A percentile compares a stretch with the other conserved stretches of the same genome.
Evolutionary conservation across 495 filamentous ascomycete species (phyloP).

Genomic region (Neurospora sp.): DNA sequence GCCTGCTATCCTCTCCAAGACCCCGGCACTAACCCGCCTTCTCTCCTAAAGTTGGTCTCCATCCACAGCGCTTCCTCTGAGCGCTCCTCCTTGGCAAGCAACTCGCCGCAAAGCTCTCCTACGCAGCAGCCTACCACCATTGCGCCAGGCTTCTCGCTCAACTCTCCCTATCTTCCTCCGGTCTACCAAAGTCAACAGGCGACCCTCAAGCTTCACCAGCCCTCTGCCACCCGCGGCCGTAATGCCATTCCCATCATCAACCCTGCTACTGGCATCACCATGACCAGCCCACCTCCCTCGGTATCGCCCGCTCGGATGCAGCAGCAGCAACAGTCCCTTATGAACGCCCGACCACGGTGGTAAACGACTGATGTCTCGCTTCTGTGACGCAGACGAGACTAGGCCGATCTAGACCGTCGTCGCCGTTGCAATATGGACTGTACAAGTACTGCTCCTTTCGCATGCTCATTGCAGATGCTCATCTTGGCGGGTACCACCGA

Average conservation of each 20-base stretch:
- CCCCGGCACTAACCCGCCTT: conserved; percentile 10
- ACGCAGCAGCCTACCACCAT: conserved; percentile 56
- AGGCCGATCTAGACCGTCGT: conserved; percentile 18
- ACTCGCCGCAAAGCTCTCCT: conserved; percentile 87
- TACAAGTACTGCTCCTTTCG: conserved; percentile 17
- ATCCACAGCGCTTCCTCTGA: conserved; percentile 86
- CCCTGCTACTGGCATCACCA: conserved; percentile 76
- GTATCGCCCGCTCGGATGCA: conserved; percentile 83
- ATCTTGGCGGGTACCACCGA: conserved; percentile 30
- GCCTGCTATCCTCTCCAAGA: not conserved
- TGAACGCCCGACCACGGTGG: conserved; percentile 33
- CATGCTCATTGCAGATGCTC: conserved; percentile 19
- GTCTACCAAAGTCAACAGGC: conserved; percentile 39
- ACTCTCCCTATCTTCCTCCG: conserved; percentile 62
- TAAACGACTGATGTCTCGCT: conserved; percentile 27
- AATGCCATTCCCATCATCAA: conserved; percentile 99
- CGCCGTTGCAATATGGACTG: conserved; percentile 19
- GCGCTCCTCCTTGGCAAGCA: conserved; percentile 86
- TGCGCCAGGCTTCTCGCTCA: conserved; percentile 68
- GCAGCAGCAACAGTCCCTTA: conserved; percentile 19
- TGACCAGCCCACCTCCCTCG: conserved; percentile 84
- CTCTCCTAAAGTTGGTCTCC: conserved; percentile 56
- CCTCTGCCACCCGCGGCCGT: conserved; percentile 72
- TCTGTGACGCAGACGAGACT: conserved; percentile 21
- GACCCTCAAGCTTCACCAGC: conserved; percentile 73